phyloP scores from a whole-genome alignment of 192 early-diverging fungal species.

The Podochytrium sp. region DNA sequence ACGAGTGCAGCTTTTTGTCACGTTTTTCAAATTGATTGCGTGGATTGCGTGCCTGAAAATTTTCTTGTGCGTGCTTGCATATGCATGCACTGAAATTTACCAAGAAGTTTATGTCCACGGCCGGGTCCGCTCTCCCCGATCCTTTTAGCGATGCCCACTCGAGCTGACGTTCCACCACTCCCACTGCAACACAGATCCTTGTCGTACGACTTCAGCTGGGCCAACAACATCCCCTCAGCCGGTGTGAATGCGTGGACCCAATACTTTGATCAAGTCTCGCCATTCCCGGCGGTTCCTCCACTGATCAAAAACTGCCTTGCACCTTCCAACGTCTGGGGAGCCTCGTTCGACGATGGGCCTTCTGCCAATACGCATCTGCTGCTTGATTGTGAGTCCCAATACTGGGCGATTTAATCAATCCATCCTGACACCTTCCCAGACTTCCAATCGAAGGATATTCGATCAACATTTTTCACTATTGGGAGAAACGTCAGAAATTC shows the following conservation, averaged over 20 bases:
- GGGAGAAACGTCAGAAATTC: slow-evolving; percentile 46
- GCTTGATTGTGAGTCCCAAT: neutral
- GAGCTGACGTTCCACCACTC: too few relatives aligned
- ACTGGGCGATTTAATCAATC: neutral
- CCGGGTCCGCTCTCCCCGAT: too few relatives aligned
- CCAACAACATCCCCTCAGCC: neutral
- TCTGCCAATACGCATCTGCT: neutral
- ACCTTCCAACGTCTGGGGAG: too few relatives aligned
- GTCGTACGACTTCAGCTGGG: neutral
- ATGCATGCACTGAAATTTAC: too few relatives aligned
- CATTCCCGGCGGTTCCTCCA: neutral
- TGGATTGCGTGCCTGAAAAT: too few relatives aligned
- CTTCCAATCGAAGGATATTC: neutral
- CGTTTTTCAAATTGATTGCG: too few relatives aligned
- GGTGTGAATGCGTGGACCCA: neutral
- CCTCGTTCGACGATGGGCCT: too few relatives aligned
- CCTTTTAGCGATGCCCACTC: too few relatives aligned
- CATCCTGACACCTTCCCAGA: neutral
- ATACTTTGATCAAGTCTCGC: neutral
- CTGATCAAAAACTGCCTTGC: neutral
- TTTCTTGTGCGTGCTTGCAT: too few relatives aligned
- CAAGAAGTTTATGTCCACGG: too few relatives aligned
- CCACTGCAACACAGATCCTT: neutral
- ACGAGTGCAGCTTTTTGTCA: too few relatives aligned
- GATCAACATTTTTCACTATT: slow-evolving; percentile 53